Evolutionary conservation across 1,139 yeast genomes (phyloP), one percentile per base, ranked within the genome.

Genomic region (Kazachstania sp.): DNA sequence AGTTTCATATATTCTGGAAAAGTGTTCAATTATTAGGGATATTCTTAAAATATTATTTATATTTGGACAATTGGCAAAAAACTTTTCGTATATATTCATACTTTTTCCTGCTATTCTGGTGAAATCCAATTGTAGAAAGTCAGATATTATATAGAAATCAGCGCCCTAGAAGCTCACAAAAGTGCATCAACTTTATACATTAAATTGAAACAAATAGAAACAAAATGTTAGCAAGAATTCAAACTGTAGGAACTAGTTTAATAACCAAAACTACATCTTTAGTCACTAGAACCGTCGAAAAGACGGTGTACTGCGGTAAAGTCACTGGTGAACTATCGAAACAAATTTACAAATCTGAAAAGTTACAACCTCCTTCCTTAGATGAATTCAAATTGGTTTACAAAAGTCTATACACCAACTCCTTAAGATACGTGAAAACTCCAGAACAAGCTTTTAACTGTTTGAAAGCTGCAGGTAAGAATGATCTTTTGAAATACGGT

Each of bases 311-410:
- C 83, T 92, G 95, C 88, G 72, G 86, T 59, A 92, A 90, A 74
- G 97, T 92, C 53, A 74, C 81, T 51, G 86, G 79, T 56, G 97
- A 92, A 72, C 71, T 92, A 58, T 86, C 88, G 51, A 92, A 90
- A 73, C 85, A 85, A 67, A 86, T 92, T 53, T 90, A 88, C 78
- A 73, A 83, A 65, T 83, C 85, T 70, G 98, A 92, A 74, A 95
- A 90, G 54, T 75, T 92, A 63, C 86, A 95, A 54, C 97, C 97
- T 56, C 98, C 98, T 62, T 68, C 88, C 41, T 64, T 75, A 51
- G 78, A 80, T 52, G 90, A 88, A 68, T 77, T 92, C 74, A 83
- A 86, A 73, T 72, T 78, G 58, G 87, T 85, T 42, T 88, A 85
- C 75, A 73, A 79, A 58, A 66, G 70, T 46, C 62, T 79, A 47